Evolutionary conservation across 139 green algal species (phyloP).

Genomic region (Volvox africanus): DNA sequence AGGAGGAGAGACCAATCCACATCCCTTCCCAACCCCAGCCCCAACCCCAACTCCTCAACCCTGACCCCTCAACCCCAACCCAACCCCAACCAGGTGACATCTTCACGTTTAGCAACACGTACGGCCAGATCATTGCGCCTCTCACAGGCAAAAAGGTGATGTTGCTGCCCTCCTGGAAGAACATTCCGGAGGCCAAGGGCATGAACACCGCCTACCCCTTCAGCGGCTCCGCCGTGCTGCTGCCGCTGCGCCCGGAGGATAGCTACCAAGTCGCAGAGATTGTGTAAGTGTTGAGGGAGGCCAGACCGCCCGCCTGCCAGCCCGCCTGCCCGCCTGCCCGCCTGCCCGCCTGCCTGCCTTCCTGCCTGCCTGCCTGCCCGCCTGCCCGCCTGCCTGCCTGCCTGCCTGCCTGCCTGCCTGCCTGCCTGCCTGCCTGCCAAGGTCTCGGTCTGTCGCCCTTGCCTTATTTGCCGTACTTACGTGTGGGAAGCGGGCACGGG

Average conservation of each 20-base stretch:
- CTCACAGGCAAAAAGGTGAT: conserved; percentile 8
- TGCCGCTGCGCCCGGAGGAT: conserved; percentile 34
- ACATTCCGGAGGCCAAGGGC: conserved; percentile 31
- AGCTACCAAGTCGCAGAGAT: conserved; percentile 44
- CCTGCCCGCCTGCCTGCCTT: background rate
- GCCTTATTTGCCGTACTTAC: no score
- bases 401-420: no score
- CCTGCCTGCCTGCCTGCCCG: background rate
- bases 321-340: no score
- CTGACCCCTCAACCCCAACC: no score
- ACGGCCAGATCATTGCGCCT: conserved; percentile 51
- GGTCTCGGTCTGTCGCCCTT: no score
- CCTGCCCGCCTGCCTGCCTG: no score
- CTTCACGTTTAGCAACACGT: conserved; percentile 47
- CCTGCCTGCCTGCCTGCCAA: background rate
- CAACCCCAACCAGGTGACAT: background rate
- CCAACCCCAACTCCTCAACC: no score
- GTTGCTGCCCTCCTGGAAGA: conserved; percentile 31
- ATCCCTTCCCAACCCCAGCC: no score
- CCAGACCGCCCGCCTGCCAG: no score
- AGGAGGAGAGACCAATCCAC: no score
- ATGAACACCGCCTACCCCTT: conserved; percentile 51
- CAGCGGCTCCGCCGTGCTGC: conserved; percentile 49
- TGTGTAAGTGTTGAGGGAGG: conserved; percentile 33
- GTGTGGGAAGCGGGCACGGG: no score